Evolutionary conservation across 495 filamentous ascomycete genomes (phyloP).

Genomic region (Lophiostoma macrostomum): DNA sequence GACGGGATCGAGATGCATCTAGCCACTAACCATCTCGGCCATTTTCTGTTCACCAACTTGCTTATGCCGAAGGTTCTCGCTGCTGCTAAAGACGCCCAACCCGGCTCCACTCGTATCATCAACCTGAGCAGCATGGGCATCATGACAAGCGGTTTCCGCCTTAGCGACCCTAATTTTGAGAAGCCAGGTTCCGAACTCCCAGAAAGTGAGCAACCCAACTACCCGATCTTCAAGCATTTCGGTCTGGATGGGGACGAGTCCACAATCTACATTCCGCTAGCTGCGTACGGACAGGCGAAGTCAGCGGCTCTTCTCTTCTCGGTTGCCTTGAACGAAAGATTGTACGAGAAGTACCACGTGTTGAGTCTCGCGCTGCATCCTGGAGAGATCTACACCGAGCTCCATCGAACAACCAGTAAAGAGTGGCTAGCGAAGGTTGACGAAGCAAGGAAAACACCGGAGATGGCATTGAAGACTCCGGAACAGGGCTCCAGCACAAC

Average conservation of each 20-base stretch:
- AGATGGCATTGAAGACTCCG: not conserved
- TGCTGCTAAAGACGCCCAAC: not conserved
- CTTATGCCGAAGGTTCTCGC: slow-evolving; percentile 6
- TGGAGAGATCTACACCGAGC: not conserved
- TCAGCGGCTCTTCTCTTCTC: not conserved
- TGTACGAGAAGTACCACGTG: not conserved
- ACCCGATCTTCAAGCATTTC: too few species aligned
- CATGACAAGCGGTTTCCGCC: not conserved
- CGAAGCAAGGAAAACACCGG: not conserved
- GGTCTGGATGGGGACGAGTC: not conserved
- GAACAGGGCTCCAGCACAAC: not conserved
- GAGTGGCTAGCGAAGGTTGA: not conserved
- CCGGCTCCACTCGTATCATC: not conserved
- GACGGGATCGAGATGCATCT: slow-evolving; percentile 18
- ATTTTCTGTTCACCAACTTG: slow-evolving; percentile 19
- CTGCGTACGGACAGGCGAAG: not conserved
- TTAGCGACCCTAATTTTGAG: not conserved
- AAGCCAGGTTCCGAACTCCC: not conserved
- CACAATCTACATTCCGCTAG: not conserved
- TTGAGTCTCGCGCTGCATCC: not conserved
- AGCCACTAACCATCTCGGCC: slow-evolving; percentile 16
- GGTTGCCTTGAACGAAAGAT: not conserved
- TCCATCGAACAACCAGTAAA: too few species aligned
- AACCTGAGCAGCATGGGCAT: not conserved
- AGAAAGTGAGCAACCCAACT: not conserved